These are phyloP conservation scores for Lippia alba DNA, from an alignment of 305 asterid species.

Conservation along the genomic window DNA sequence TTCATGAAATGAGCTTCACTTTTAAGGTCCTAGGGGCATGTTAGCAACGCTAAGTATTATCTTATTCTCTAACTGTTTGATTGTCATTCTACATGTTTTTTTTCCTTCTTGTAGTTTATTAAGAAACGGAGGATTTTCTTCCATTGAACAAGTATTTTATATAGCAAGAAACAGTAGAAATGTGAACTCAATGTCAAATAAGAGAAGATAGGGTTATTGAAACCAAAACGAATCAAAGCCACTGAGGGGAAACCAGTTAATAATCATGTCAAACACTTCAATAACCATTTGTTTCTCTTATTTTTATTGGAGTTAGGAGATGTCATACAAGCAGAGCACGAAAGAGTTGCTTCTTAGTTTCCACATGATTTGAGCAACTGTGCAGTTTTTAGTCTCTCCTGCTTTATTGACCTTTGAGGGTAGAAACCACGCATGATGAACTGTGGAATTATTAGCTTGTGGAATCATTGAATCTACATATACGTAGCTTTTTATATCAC, in stretches of 20 bases:
- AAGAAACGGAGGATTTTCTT: slow-evolving; percentile 16
- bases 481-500: slow-evolving; percentile 8
- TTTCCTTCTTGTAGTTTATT: neutral
- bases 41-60: too few species aligned
- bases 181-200: slow-evolving; percentile 18
- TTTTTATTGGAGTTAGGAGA: slow-evolving; percentile 25
- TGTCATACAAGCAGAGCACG: slow-evolving; percentile 18
- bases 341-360: neutral
- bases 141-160: neutral
- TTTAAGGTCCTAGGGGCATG: neutral
- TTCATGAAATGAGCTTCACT: too few species aligned
- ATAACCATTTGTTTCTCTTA: slow-evolving; percentile 18
- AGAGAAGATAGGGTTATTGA: slow-evolving; percentile 1
- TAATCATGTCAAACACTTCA: slow-evolving; percentile 20
- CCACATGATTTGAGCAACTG: slow-evolving; percentile 5
- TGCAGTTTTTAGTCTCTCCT: slow-evolving; percentile 8
- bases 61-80: neutral
- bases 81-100: neutral
- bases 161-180: slow-evolving; percentile 3
- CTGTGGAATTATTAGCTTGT: slow-evolving; percentile 23
- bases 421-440: slow-evolving; percentile 17
- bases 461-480: slow-evolving; percentile 14
- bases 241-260: slow-evolving; percentile 6
- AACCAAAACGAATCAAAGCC: slow-evolving; percentile 16
- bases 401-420: slow-evolving; percentile 12